Evolutionary conservation across 495 filamentous ascomycete species (phyloP), one percentile per base, ranked within the genome.

Genomic region (Penicillium mononematosum): DNA sequence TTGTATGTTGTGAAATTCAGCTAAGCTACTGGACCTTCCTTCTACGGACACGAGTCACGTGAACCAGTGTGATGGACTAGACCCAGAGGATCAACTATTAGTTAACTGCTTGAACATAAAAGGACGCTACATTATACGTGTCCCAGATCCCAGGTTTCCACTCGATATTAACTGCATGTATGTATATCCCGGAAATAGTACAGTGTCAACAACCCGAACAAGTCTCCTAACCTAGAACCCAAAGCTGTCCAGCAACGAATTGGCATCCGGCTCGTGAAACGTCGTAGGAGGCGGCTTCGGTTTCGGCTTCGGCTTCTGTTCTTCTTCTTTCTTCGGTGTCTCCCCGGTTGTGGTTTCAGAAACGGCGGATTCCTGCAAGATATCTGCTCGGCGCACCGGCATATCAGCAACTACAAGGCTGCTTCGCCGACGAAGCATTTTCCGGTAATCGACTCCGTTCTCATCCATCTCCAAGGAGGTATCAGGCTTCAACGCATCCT

Each of bases 191-290:
- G 5, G 16, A 36, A 58, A 45, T 44, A 17, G 38, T 54, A 42
- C 53, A 48, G 24, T 27, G 29, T n/a, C 27, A 50, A 56, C 27
- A 50, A 56, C 47, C 53, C 4, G 29, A 58, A 45, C 7, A 45
- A 53, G 1, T 32, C 17, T 16, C 41, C 36, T 45, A 58, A 39
- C 31, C 59, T 70, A 79, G 53, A 90, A 90, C 16, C 88, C 88
- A 81, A 92, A 92, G 67, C 81, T 90, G 76, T 91, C 88, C 60
- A 92, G 70, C 64, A 92, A 69, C 48, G 86, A 89, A 74, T 85
- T 95, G 44, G 88, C 80, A 78, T 95, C 90, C 17, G 93, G 93
- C 72, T 98, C 93, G 73, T 92, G 82, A 70, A 97, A 96, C 59
- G 86, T 84, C 43, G 85, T 90, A n/a, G 88, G 84, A n/a, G 88